Conservation (phyloP, 2,329 filamentous ascomycete species). For the Dendrostoma leiphaemia region DNA sequence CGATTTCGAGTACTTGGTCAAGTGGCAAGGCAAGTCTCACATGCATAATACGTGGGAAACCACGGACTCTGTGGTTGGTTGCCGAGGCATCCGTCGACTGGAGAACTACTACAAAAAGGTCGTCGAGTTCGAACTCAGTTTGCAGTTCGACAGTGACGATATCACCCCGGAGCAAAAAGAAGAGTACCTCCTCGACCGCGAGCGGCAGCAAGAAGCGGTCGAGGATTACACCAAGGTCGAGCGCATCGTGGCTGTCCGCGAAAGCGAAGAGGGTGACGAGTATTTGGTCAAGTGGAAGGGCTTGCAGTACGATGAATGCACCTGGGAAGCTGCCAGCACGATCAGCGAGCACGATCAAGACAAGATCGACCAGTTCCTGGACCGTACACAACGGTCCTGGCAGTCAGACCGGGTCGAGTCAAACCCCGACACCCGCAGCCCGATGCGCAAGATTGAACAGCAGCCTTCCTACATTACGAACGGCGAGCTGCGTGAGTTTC, state of each 20-base stretch:
- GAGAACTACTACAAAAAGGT: constrained; percentile 93
- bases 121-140: constrained; percentile 75
- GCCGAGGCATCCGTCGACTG: constrained; percentile 80
- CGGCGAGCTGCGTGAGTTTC: constrained; percentile 87
- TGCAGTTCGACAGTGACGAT: constrained; percentile 71
- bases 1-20: constrained; percentile 90
- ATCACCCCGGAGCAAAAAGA: constrained; percentile 83
- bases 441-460: constrained; percentile 70
- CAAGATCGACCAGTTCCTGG: constrained; percentile 88
- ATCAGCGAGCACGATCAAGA: constrained; percentile 78
- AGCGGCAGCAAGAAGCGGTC: constrained; percentile 83
- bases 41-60: constrained; percentile 96
- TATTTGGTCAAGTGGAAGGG: constrained; percentile 98
- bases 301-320: constrained; percentile 88
- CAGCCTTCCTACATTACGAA: constrained; percentile 84
- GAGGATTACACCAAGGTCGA: constrained; percentile 92
- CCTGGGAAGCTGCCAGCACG: constrained; percentile 80
- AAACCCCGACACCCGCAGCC: constrained; percentile 70
- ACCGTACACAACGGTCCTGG: constrained; percentile 78
- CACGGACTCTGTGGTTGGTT: constrained; percentile 69
- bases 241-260: constrained; percentile 80
- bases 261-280: constrained; percentile 77
- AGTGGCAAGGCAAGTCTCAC: constrained; percentile 96
- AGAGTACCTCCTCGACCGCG: constrained; percentile 92
- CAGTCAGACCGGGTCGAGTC: constrained; percentile 76